Evolutionary conservation across 805 yeast species (phyloP).

Genomic region (Torulaspora indica): DNA sequence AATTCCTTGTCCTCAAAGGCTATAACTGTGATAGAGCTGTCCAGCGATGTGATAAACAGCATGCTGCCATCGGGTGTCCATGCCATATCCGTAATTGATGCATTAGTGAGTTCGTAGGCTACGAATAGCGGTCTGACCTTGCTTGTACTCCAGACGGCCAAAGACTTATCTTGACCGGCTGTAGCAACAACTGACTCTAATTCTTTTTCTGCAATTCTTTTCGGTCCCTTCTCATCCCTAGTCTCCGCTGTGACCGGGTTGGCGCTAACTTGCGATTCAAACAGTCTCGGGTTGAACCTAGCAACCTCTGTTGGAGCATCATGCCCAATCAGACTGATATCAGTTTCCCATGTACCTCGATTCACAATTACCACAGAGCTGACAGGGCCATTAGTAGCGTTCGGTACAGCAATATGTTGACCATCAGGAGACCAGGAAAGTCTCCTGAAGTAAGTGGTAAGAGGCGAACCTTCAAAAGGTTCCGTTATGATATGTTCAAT

Average conservation of each 20-base stretch:
- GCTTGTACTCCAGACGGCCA: slow-evolving; percentile 84
- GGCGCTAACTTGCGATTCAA: slow-evolving; percentile 33
- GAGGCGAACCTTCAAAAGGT: slow-evolving; percentile 85
- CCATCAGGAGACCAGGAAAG: slow-evolving; percentile 92
- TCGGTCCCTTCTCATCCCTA: slow-evolving; percentile 11
- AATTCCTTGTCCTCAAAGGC: slow-evolving; percentile 60
- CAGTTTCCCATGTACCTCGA: slow-evolving; percentile 76
- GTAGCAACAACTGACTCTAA: slow-evolving; percentile 80
- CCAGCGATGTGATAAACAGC: slow-evolving; percentile 74
- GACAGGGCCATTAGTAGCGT: slow-evolving; percentile 79
- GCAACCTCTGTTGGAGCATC: slow-evolving; percentile 83
- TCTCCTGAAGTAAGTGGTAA: slow-evolving; percentile 84
- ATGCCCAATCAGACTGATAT: slow-evolving; percentile 71
- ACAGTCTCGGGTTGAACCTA: slow-evolving; percentile 66
- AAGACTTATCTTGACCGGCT: slow-evolving; percentile 88
- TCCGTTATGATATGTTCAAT: slow-evolving; percentile 77
- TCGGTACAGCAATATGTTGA: slow-evolving; percentile 78
- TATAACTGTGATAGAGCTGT: slow-evolving; percentile 71
- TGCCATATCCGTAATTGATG: slow-evolving; percentile 79
- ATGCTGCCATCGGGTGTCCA: slow-evolving; percentile 82
- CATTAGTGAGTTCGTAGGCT: slow-evolving; percentile 67
- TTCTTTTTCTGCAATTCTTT: slow-evolving; percentile 24
- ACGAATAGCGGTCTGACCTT: slow-evolving; percentile 73
- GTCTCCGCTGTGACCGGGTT: slow-evolving; percentile 12
- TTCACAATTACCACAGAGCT: slow-evolving; percentile 67